Evolutionary conservation across 2,329 filamentous ascomycete species (phyloP).

Genomic region (Nakataea oryzae): DNA sequence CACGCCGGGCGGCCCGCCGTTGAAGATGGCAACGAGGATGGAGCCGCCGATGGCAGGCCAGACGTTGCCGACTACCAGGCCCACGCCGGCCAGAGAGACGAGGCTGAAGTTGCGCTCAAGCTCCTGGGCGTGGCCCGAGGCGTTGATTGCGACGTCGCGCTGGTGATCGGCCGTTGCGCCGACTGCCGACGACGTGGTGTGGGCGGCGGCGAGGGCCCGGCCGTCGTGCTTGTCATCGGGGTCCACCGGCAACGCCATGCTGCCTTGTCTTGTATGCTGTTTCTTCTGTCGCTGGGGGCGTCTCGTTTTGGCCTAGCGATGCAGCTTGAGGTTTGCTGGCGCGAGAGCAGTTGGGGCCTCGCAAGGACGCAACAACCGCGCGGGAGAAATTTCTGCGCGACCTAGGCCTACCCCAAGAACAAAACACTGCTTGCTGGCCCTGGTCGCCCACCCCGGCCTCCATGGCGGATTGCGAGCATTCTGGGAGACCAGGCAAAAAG

Average conservation of each 20-base stretch:
- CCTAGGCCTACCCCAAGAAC: no score
- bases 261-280: background rate
- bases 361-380: no score
- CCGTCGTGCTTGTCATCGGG: background rate
- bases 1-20: constrained; percentile 51
- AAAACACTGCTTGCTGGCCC: no score
- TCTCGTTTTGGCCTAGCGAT: no score
- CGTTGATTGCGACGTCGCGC: background rate
- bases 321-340: background rate
- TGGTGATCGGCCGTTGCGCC: background rate
- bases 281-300: background rate
- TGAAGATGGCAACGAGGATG: constrained; percentile 40
- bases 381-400: no score
- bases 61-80: constrained; percentile 29
- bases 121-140: background rate
- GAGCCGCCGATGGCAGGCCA: constrained; percentile 33
- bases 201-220: no score
- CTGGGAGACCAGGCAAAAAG: background rate
- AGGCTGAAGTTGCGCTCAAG: constrained; percentile 21
- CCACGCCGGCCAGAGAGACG: constrained; percentile 28
- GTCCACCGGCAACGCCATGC: background rate
- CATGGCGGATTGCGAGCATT: background rate
- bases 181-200: background rate
- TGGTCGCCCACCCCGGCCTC: no score
- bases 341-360: background rate